These are phyloP conservation scores for Helichrysum umbraculigerum DNA, from an alignment of 129 eudicot species.

Conservation along the genomic window DNA sequence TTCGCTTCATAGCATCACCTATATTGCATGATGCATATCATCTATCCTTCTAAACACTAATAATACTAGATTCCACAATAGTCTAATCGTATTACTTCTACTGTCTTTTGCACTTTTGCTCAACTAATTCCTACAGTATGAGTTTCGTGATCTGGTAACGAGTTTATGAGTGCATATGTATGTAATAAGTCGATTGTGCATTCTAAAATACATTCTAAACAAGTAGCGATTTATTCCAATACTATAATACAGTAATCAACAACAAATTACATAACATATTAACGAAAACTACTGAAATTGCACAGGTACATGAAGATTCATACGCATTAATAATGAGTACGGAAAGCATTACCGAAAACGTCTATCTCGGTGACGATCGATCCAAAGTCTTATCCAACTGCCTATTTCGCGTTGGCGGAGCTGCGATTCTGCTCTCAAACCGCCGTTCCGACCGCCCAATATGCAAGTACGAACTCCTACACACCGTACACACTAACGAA, in stretches of 20 bases:
- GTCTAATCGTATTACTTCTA: background rate
- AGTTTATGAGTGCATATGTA: background rate
- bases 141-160: background rate
- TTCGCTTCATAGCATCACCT: conserved; percentile 1
- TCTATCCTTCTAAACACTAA: background rate
- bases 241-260: background rate
- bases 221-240: background rate
- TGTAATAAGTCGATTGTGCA: background rate
- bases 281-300: background rate
- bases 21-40: background rate
- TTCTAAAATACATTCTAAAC: background rate
- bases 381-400: conserved; percentile 47
- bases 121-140: background rate
- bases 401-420: conserved; percentile 58
- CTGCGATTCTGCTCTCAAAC: conserved; percentile 65
- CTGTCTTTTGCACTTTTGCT: background rate
- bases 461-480: conserved; percentile 57
- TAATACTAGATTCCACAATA: background rate
- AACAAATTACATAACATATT: background rate
- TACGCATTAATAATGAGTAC: conserved; percentile 65
- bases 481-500: conserved; percentile 51
- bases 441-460: conserved; percentile 19
- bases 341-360: conserved; percentile 46
- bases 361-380: conserved; percentile 54
- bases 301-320: conserved; percentile 48